phyloP scores from a whole-genome alignment of 2,329 filamentous ascomycete genomes.

The Cordyceps militaris region DNA sequence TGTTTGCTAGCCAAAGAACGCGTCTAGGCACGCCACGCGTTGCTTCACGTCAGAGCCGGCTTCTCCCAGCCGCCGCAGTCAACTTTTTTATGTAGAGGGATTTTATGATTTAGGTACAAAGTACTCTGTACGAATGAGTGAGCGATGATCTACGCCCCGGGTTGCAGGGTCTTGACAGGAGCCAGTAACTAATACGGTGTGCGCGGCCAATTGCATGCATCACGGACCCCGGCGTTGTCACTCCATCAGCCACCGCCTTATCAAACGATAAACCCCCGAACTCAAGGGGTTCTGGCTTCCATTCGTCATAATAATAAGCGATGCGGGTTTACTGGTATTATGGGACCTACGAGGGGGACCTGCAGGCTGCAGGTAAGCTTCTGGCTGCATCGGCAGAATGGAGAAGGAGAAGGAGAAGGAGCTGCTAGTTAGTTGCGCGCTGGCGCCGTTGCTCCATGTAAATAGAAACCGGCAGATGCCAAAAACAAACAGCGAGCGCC shows the following conservation, averaged over 20 bases:
- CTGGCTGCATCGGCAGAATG: background rate
- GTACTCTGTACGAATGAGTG: no score
- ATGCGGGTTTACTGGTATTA: no score
- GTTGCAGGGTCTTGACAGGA: background rate
- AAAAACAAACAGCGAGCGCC: constrained; percentile 6
- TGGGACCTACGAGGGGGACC: no score
- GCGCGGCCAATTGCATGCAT: background rate
- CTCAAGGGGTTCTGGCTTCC: background rate
- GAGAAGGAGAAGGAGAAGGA: background rate
- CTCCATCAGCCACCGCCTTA: no score
- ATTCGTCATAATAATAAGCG: background rate
- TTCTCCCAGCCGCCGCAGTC: background rate
- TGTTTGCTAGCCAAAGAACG: constrained; percentile 5
- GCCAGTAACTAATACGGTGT: background rate
- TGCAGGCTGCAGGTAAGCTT: background rate
- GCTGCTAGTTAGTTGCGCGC: background rate
- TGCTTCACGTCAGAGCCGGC: background rate
- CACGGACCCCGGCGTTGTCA: no score
- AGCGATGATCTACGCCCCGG: background rate
- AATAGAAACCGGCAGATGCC: background rate
- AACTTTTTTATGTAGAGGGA: background rate
- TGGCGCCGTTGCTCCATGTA: constrained; percentile 9
- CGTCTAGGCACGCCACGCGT: background rate
- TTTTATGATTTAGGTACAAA: no score
- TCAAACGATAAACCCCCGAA: no score